These are phyloP conservation scores for Vanilla planifolia DNA, from an alignment of 106 monocot species.

Conservation along the genomic window DNA sequence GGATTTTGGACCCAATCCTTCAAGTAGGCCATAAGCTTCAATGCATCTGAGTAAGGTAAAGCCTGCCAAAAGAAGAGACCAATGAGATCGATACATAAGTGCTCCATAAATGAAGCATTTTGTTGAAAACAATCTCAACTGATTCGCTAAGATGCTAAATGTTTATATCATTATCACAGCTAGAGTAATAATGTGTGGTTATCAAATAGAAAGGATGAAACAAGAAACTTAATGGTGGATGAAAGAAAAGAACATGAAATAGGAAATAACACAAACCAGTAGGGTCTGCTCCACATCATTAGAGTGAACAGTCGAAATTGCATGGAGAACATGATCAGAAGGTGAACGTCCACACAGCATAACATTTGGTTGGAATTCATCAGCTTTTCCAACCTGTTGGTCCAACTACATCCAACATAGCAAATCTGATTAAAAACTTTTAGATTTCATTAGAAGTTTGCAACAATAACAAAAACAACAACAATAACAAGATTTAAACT, in stretches of 20 bases:
- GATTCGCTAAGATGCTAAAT: no score
- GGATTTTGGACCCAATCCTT: conserved; percentile 71
- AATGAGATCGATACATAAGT: no score
- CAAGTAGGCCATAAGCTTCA: conserved; percentile 84
- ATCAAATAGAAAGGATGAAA: background rate
- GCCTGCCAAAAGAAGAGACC: conserved; percentile 48
- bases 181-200: no score
- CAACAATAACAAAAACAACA: no score
- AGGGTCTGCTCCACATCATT: conserved; percentile 91
- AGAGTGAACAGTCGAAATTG: conserved; percentile 56
- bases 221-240: background rate
- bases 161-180: no score
- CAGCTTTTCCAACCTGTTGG: conserved; percentile 31
- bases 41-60: conserved; percentile 80
- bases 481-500: no score
- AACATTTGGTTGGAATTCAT: conserved; percentile 60
- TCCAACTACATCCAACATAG: no score
- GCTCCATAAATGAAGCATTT: no score
- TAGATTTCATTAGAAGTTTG: no score
- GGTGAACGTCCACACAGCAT: conserved; percentile 67
- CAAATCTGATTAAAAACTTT: no score
- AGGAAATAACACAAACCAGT: conserved; percentile 47
- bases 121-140: no score
- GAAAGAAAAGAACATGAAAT: conserved; percentile 1
- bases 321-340: conserved; percentile 73